Evolutionary conservation across 805 yeast species (phyloP).

Genomic region (Phaffomyces antillensis): DNA sequence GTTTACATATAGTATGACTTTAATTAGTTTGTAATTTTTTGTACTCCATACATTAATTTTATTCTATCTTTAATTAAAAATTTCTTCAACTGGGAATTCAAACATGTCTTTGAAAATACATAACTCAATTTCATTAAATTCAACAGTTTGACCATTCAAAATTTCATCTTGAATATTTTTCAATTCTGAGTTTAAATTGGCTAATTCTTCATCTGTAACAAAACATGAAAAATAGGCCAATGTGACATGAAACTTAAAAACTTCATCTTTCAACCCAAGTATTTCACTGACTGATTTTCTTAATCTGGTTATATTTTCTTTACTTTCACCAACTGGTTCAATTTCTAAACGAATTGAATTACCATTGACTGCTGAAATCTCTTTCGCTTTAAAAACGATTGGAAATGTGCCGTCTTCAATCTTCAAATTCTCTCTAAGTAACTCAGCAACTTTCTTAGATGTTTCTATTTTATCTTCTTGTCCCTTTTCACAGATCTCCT

Average conservation of each 20-base stretch:
- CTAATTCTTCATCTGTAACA: not conserved
- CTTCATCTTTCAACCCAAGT: not conserved
- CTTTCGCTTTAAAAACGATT: not conserved
- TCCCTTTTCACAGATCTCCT: no score
- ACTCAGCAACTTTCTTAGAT: not conserved
- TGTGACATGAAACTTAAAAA: not conserved
- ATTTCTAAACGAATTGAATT: not conserved
- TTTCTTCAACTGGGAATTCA: not conserved
- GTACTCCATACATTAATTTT: no score
- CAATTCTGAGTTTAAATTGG: not conserved
- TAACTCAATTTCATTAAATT: not conserved
- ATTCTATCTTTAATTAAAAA: not conserved
- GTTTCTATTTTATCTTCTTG: not conserved
- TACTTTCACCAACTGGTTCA: not conserved
- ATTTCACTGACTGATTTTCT: not conserved
- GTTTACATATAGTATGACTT: no score
- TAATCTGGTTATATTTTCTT: not conserved
- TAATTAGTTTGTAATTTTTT: no score
- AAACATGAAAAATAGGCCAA: not conserved
- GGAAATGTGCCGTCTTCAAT: not conserved
- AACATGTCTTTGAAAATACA: conserved; percentile 1
- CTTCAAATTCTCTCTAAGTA: not conserved
- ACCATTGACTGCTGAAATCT: not conserved
- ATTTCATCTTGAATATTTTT: not conserved
- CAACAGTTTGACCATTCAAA: not conserved